These are phyloP conservation scores for Plectosphaerella cucumerina DNA, from an alignment of 2,329 filamentous ascomycete species.

Conservation along the genomic window DNA sequence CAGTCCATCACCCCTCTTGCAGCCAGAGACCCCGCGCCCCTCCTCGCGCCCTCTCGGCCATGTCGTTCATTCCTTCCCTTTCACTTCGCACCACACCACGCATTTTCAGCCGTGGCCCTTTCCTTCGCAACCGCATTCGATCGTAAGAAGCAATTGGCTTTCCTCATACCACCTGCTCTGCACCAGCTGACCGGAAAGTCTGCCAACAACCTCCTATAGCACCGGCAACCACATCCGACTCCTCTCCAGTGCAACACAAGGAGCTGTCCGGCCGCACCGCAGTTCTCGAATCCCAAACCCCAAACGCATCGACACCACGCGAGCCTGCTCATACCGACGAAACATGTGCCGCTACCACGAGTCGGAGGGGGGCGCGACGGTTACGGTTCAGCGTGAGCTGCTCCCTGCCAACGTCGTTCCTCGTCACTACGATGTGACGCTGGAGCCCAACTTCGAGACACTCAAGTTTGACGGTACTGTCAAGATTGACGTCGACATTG, in stretches of 20 bases:
- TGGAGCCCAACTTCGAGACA: slow-evolving; percentile 86
- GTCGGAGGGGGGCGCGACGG: slow-evolving; percentile 8
- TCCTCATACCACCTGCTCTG: no score
- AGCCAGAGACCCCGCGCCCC: neutral
- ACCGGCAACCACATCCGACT: neutral
- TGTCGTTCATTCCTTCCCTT: neutral
- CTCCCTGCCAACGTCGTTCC: slow-evolving; percentile 90
- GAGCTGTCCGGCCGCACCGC: slow-evolving; percentile 22
- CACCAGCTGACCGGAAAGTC: no score
- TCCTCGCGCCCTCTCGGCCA: neutral
- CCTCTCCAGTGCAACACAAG: slow-evolving; percentile 12
- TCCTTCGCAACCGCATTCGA: neutral
- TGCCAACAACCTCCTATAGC: neutral
- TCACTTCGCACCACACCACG: neutral
- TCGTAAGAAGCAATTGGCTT: no score
- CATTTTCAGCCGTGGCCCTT: neutral
- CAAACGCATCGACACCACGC: slow-evolving; percentile 7
- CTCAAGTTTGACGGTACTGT: slow-evolving; percentile 85
- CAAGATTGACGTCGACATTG: slow-evolving; percentile 80
- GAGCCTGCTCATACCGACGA: slow-evolving; percentile 12
- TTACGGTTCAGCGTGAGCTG: slow-evolving; percentile 61
- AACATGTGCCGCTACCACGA: slow-evolving; percentile 13
- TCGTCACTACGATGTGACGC: slow-evolving; percentile 83
- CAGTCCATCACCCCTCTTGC: no score
- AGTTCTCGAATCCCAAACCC: slow-evolving; percentile 8